Evolutionary conservation across 2,329 filamentous ascomycete species (phyloP).

Genomic region (Calonectria ilicicola): DNA sequence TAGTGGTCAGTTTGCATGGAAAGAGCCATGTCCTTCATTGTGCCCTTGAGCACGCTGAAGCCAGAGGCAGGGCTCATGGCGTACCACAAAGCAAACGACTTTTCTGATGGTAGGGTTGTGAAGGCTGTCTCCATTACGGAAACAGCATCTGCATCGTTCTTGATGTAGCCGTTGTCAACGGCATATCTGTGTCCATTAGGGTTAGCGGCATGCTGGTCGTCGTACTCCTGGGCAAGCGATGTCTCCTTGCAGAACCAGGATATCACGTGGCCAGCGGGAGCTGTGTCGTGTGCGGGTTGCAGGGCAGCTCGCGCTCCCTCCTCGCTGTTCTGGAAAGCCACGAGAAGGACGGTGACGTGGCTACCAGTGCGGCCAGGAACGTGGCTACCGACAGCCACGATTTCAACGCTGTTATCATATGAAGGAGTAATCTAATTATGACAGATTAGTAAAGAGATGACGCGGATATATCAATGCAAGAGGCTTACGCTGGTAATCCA

Average conservation of each 20-base stretch:
- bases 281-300: conserved; percentile 46
- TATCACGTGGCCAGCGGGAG: conserved; percentile 51
- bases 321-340: conserved; percentile 54
- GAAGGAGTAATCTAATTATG: conserved; percentile 19
- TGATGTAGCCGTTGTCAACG: conserved; percentile 63
- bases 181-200: conserved; percentile 62
- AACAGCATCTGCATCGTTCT: conserved; percentile 59
- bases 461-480: not conserved
- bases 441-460: not conserved
- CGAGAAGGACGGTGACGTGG: conserved; percentile 50
- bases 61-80: conserved; percentile 61
- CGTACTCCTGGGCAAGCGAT: conserved; percentile 55
- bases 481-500: conserved; percentile 57
- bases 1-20: conserved; percentile 68
- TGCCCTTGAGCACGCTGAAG: conserved; percentile 10
- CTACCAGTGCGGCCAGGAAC: conserved; percentile 30
- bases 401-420: conserved; percentile 30
- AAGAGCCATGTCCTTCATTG: conserved; percentile 63
- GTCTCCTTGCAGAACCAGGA: conserved; percentile 55
- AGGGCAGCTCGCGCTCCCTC: conserved; percentile 51
- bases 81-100: conserved; percentile 62
- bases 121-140: conserved; percentile 59
- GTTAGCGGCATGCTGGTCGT: conserved; percentile 57
- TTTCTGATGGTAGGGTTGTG: conserved; percentile 57
- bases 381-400: conserved; percentile 28